These are phyloP conservation scores for Gossypium ekmanianum DNA, from an alignment of 345 rosid genomes.

Conservation along the genomic window DNA sequence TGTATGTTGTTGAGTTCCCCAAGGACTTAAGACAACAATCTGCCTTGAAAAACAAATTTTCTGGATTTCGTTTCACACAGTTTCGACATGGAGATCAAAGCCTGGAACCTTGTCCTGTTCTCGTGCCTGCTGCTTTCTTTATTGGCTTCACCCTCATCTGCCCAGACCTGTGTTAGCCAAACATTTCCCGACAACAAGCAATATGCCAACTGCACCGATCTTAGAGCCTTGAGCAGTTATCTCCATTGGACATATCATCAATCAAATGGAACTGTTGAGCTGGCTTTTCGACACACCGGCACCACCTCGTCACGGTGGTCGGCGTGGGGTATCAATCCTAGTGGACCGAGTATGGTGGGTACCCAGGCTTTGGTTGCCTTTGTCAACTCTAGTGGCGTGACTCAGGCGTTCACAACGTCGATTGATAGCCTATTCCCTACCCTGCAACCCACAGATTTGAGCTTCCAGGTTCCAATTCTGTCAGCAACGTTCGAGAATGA, in stretches of 20 bases:
- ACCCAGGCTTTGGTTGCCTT: constrained; percentile 67
- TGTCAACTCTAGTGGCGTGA: constrained; percentile 33
- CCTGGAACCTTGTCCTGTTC: constrained; percentile 12
- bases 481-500: constrained; percentile 20
- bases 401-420: constrained; percentile 37
- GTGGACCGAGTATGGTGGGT: constrained; percentile 37
- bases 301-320: constrained; percentile 45
- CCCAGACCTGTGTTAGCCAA: constrained; percentile 36
- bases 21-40: neutral
- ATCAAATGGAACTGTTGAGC: constrained; percentile 34
- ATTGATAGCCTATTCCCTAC: neutral
- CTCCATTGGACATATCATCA: constrained; percentile 58
- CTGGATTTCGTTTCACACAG: neutral
- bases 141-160: constrained; percentile 17
- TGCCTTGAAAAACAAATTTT: neutral
- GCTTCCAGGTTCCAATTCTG: constrained; percentile 42
- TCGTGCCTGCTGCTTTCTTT: constrained; percentile 15
- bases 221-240: constrained; percentile 44
- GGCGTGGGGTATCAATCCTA: constrained; percentile 77
- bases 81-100: constrained; percentile 17
- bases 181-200: constrained; percentile 31
- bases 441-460: constrained; percentile 27
- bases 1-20: neutral
- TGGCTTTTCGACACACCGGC: constrained; percentile 54
- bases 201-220: constrained; percentile 37